These are phyloP conservation scores for Curvularia hawaiiensis DNA, from an alignment of 2,329 filamentous ascomycete species.

Conservation along the genomic window DNA sequence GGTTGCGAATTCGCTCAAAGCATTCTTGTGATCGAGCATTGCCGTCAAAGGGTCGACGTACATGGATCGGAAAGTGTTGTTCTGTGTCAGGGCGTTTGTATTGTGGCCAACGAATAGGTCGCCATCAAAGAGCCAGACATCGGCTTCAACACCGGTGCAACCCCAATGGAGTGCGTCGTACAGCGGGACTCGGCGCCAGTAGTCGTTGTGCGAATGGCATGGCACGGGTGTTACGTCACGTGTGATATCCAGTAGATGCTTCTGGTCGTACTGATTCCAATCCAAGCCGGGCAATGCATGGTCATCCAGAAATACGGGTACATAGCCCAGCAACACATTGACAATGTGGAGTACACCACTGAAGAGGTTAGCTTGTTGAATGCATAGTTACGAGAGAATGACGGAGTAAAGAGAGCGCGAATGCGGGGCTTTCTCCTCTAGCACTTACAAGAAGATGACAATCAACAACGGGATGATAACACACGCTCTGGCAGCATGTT, in stretches of 20 bases:
- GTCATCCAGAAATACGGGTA: constrained; percentile 46
- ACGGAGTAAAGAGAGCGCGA: constrained; percentile 6
- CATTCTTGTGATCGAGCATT: constrained; percentile 58
- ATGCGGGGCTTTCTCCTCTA: constrained; percentile 12
- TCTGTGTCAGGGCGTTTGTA: constrained; percentile 51
- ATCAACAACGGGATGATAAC: constrained; percentile 28
- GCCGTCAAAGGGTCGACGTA: constrained; percentile 59
- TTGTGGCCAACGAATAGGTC: constrained; percentile 63
- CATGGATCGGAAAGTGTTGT: constrained; percentile 56
- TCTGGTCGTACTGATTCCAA: constrained; percentile 50
- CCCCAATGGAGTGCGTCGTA: constrained; percentile 61
- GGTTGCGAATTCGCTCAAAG: constrained; percentile 41
- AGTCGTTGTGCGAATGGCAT: constrained; percentile 65
- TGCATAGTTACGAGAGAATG: constrained; percentile 3
- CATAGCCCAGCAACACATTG: constrained; percentile 46
- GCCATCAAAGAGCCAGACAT: constrained; percentile 60
- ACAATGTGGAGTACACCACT: constrained; percentile 52
- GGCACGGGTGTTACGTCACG: constrained; percentile 56
- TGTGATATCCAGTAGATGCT: constrained; percentile 55
- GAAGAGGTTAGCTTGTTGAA: constrained; percentile 19
- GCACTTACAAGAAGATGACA: constrained; percentile 43
- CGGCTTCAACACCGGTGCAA: constrained; percentile 62
- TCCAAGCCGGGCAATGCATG: constrained; percentile 41
- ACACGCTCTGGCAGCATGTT: constrained; percentile 24
- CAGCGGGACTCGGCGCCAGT: constrained; percentile 61